phyloP scores from a whole-genome alignment of 768 basidiomycete genomes.

The Multifurca ochricompacta region DNA sequence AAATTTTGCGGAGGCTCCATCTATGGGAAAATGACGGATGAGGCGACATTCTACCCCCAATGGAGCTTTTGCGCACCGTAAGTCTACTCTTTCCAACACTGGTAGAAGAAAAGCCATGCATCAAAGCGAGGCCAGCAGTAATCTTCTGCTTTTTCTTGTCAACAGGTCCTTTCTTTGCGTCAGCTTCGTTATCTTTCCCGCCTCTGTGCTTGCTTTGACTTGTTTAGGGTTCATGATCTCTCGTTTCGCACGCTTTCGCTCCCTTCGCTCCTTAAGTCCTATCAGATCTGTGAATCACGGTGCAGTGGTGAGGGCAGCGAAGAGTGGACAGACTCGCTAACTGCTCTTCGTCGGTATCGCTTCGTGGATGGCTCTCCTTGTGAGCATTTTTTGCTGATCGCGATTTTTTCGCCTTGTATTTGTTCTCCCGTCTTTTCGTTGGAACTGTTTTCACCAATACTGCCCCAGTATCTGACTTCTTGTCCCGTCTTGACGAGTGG shows the following conservation, averaged over 20 bases:
- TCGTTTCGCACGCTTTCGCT: constrained; percentile 42
- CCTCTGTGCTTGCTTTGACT: background rate
- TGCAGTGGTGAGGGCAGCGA: background rate
- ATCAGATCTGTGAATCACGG: background rate
- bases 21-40: constrained; percentile 26
- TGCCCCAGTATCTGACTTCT: background rate
- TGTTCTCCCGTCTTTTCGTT: background rate
- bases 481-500: background rate
- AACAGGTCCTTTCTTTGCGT: constrained; percentile 18
- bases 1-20: constrained; percentile 36
- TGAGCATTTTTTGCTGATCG: background rate
- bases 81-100: constrained; percentile 56
- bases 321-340: constrained; percentile 29
- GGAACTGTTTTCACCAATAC: background rate
- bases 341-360: constrained; percentile 31
- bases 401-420: background rate
- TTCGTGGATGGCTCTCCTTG: constrained; percentile 8
- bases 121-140: constrained; percentile 48
- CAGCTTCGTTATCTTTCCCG: constrained; percentile 20
- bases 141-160: constrained; percentile 29
- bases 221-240: constrained; percentile 16
- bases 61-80: constrained; percentile 37
- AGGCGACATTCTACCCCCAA: background rate
- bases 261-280: constrained; percentile 62
- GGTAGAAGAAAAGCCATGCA: constrained; percentile 59